Conservation (phyloP, 345 rosid species). For the Litchi chinensis region DNA sequence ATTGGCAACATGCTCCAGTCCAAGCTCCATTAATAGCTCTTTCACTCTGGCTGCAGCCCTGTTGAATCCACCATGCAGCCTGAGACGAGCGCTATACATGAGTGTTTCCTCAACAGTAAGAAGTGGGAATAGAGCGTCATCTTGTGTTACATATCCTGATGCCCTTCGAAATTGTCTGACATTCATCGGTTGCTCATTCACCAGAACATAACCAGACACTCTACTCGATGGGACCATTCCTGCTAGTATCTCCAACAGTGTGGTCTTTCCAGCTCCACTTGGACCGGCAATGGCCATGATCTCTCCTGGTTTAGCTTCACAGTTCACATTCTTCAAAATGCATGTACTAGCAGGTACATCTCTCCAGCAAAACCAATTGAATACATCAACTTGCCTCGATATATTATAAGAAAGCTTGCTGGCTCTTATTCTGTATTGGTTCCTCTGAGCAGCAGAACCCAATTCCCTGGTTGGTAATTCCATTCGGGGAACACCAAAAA, state of each 20-base stretch:
- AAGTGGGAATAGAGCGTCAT: conserved; percentile 34
- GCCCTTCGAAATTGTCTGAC: conserved; percentile 22
- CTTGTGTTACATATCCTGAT: conserved; percentile 36
- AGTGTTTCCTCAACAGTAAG: conserved; percentile 39
- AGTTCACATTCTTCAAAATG: conserved; percentile 32
- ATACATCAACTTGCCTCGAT: conserved; percentile 8
- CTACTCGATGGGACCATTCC: conserved; percentile 24
- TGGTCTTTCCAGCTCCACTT: conserved; percentile 40
- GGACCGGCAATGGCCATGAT: conserved; percentile 39
- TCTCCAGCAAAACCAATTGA: conserved; percentile 26
- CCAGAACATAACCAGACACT: conserved; percentile 34
- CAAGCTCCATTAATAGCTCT: conserved; percentile 32
- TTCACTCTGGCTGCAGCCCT: conserved; percentile 25
- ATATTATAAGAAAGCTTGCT: conserved; percentile 29
- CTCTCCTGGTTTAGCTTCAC: conserved; percentile 36
- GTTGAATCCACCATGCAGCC: conserved; percentile 21
- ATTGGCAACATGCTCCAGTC: conserved; percentile 33
- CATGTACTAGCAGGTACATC: not conserved
- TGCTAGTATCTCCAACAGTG: conserved; percentile 33
- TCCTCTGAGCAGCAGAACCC: not conserved
- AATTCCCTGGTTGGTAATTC: conserved; percentile 20
- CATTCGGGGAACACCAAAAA: conserved; percentile 13
- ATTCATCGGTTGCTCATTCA: conserved; percentile 32
- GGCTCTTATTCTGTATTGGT: conserved; percentile 23
- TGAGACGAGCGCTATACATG: conserved; percentile 34